phyloP scores from a whole-genome alignment of 768 basidiomycete species.

The Termitomyces sp. region DNA sequence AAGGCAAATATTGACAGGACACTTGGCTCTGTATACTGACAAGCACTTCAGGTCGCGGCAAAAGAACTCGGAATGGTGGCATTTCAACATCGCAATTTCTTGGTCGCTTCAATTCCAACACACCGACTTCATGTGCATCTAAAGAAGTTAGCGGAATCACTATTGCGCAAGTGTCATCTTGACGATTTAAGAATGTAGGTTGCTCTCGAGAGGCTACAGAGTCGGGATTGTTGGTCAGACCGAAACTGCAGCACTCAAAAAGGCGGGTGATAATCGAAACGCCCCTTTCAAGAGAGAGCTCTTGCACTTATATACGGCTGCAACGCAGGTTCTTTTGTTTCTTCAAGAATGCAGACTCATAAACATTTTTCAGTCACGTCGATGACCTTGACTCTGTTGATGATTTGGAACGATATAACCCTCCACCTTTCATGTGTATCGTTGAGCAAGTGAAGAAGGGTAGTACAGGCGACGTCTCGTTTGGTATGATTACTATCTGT shows the following conservation, averaged over 20 bases:
- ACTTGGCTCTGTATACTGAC: conserved; percentile 1
- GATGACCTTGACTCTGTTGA: conserved; percentile 73
- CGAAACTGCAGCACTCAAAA: conserved; percentile 89
- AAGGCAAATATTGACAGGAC: background rate
- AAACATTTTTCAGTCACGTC: conserved; percentile 54
- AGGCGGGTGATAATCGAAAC: conserved; percentile 69
- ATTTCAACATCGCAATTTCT: conserved; percentile 66
- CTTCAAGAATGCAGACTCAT: background rate
- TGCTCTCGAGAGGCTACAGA: conserved; percentile 74
- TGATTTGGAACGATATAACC: conserved; percentile 45
- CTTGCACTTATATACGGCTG: conserved; percentile 77
- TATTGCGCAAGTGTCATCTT: background rate
- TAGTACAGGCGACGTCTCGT: conserved; percentile 30
- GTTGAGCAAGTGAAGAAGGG: conserved; percentile 48
- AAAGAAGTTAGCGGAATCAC: conserved; percentile 49
- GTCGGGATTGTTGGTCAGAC: conserved; percentile 81
- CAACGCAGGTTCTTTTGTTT: conserved; percentile 56
- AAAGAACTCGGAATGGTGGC: conserved; percentile 77
- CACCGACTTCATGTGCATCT: conserved; percentile 66
- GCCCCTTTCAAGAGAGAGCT: conserved; percentile 70
- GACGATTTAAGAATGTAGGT: conserved; percentile 24
- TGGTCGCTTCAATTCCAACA: conserved; percentile 69
- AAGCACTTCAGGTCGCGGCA: conserved; percentile 50
- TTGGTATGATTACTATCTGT: conserved; percentile 75
- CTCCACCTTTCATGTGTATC: conserved; percentile 70